Base-by-base conservation (phyloP, 2,329 filamentous ascomycete species). In the Fusarium sp. region DNA sequence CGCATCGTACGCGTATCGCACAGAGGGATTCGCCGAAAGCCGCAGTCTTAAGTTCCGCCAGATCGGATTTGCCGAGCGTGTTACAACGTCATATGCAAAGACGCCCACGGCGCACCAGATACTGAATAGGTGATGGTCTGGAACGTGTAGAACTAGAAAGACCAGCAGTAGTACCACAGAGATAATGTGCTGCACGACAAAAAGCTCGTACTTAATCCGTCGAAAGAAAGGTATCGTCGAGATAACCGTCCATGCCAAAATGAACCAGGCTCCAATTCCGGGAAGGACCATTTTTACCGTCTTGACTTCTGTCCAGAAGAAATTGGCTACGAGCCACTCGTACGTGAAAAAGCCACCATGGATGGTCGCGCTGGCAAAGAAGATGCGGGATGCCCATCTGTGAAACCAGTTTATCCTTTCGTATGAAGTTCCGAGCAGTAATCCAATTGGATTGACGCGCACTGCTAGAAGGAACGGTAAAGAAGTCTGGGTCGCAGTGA, bases 371-470 rank as follows among this genome's bases (percentile, higher is more conserved):
- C 69, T 74, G 25, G 58, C 51, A n/a, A 75, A 66, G 13, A 74
- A 73, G 20, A 75, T 30, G 0, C 73, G 69, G 4, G 73, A 75
- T 0, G 51, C 72, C 73, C 73, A 75, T 46, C 73, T 46, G 21
- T 75, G 73, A 2, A 72, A 72, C 73, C 73, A 75, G 10, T 75
- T 75, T 53, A 75, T 64, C 40, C 66, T 69, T 37, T 75, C 73
- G 43, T 75, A 75, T 9, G 73, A 75, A n/a, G 68, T 72, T 1
- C 73, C 73, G 0, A 75, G 53, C 8, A 75, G 37, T 2, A 75
- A 45, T 0, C 73, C 66, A 14, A 75, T 75, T 13, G 73, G 73
- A 11, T 75, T 75, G 25, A 66, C 55, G 12, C 73, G 68, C 7
- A 71, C 66, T 4, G 72, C 73, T 5, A 75, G 66, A 2, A 75